These are phyloP conservation scores for Pseudogymnoascus sp. DNA, from an alignment of 2,329 filamentous ascomycete species.

Conservation along the genomic window DNA sequence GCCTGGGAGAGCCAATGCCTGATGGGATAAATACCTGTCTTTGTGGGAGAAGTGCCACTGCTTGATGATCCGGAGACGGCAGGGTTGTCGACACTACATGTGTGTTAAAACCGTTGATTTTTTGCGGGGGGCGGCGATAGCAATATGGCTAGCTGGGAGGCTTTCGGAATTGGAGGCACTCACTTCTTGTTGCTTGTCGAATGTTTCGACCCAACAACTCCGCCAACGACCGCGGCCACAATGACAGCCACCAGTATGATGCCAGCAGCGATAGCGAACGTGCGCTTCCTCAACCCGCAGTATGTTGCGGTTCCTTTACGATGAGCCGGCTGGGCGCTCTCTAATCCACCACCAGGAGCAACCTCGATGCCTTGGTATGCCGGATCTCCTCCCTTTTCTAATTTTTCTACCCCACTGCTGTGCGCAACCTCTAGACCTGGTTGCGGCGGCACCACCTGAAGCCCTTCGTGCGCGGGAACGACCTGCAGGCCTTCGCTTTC, in stretches of 20 bases:
- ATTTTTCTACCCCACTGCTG: not conserved
- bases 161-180: not conserved
- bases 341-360: not conserved
- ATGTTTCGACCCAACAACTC: not conserved
- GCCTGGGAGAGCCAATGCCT: not conserved
- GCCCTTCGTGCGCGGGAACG: not conserved
- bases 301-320: not conserved
- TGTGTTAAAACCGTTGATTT: not conserved
- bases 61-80: not conserved
- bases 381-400: not conserved
- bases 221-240: not conserved
- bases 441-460: not conserved
- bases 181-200: not conserved
- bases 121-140: not conserved
- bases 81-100: not conserved
- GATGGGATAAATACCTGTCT: not conserved
- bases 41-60: not conserved
- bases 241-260: conserved; percentile 1
- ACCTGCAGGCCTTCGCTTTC: not conserved
- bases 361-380: conserved; percentile 1
- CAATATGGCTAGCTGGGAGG: not conserved
- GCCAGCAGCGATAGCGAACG: not conserved
- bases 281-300: not conserved
- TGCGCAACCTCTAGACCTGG: not conserved
- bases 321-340: not conserved